Evolutionary conservation across 345 rosid genomes (phyloP), one percentile per base, ranked within the genome.

Genomic region (Syzygium oleosum): DNA sequence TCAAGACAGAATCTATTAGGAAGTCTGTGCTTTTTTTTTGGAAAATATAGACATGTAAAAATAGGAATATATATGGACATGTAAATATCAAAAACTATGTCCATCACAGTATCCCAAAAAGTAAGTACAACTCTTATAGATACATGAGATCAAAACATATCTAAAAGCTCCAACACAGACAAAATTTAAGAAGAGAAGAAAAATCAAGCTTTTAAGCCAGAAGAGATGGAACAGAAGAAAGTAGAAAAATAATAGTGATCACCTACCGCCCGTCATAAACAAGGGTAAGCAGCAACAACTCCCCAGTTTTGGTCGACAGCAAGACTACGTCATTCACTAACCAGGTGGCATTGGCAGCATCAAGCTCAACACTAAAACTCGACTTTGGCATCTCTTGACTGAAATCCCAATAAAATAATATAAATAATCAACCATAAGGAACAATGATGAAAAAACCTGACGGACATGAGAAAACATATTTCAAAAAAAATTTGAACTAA

Each of bases 371-470:
- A 86, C 87, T 91, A 89, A 98, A 96, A 88, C 92, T 92, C 87
- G 98, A 94, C 93, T 96, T 93, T 90, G 99, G 98, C 87, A 98
- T 91, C 90, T 95, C 99, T 90, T 95, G 99, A 92, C 99, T 98
- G 94, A 91, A 90, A 90, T 85, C 27, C 23, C 83, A 73, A 34
- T 10, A 73, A 19, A 73, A 73, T 19, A 73, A 73, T 73, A 38
- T 73, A 73, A 19, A 73, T 19, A 73, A 19, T 73, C 83, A 73
- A 73, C 25, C 49, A 38, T 19, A 27, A 38, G 83, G 25, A 25
- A 73, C 49, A 73, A 38, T 19, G 49, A 38, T 73, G 83, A 19
- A 73, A 73, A 38, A 41, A 73, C 27, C 83, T 73, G 83, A 73
- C 12, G 49, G 83, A 10, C 14, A 73, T 73, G 49, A 73, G 49